Conservation (phyloP, 2,329 filamentous ascomycete species). For the Cylindrodendrum hubeiense region DNA sequence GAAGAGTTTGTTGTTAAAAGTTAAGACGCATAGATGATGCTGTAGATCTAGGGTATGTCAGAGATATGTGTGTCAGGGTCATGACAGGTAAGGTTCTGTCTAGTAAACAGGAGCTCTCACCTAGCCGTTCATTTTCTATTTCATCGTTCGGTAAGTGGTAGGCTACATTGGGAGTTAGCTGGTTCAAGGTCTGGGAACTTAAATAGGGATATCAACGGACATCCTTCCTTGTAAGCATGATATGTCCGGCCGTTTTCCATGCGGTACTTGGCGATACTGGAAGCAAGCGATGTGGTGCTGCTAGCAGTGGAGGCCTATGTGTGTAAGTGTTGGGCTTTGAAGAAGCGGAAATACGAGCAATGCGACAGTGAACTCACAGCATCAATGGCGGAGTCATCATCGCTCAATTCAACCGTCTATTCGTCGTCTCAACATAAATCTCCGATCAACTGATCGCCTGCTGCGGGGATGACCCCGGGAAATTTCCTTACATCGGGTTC, state of each 20-base stretch:
- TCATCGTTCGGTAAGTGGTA: slow-evolving; percentile 18
- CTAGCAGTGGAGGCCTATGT: not conserved
- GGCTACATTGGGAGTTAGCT: not conserved
- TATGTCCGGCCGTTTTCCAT: slow-evolving; percentile 17
- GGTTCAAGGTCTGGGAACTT: not conserved
- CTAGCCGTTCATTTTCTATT: slow-evolving; percentile 13
- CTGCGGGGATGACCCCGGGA: too few species aligned
- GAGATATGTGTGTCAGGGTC: not conserved
- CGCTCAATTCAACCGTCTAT: not conserved
- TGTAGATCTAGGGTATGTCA: slow-evolving; percentile 4
- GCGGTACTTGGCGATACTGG: slow-evolving; percentile 14
- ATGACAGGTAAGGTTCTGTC: not conserved
- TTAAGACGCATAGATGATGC: slow-evolving; percentile 15
- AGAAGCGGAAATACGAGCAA: not conserved
- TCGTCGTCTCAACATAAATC: not conserved
- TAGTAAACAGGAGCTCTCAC: not conserved
- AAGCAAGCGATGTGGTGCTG: slow-evolving; percentile 10
- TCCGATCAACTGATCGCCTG: accelerated
- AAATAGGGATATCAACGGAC: not conserved
- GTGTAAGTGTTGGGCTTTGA: not conserved
- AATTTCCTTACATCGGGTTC: slow-evolving; percentile 8
- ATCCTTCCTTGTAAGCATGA: slow-evolving; percentile 21
- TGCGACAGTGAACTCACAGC: not conserved
- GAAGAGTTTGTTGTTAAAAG: slow-evolving; percentile 15
- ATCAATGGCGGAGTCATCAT: slow-evolving; percentile 5